Conservation (phyloP, 2,329 filamentous ascomycete genomes). For the Colletotrichum phormii region DNA sequence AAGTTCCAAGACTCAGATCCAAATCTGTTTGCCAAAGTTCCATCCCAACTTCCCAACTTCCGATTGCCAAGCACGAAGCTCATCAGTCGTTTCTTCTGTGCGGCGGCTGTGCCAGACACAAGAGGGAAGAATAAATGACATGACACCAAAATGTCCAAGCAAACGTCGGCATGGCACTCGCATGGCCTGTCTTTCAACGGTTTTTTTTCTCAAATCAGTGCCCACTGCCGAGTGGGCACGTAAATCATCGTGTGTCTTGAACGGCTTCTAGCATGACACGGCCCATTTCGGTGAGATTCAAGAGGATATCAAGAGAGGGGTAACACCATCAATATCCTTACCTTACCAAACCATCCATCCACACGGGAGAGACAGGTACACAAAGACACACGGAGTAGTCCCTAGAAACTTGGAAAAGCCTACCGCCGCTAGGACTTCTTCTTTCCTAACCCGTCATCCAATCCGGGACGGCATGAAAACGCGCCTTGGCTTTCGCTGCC, state of each 20-base stretch:
- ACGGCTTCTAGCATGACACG: background rate
- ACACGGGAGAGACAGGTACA: background rate
- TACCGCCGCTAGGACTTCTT: background rate
- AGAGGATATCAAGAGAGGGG: background rate
- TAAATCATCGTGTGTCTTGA: background rate
- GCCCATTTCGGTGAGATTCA: background rate
- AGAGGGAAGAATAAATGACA: no score
- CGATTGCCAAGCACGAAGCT: background rate
- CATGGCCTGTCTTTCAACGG: background rate
- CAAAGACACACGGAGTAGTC: background rate
- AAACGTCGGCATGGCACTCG: background rate
- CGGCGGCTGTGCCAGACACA: slow-evolving; percentile 1
- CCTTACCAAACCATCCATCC: background rate
- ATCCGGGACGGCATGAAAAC: background rate
- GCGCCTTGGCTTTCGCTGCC: background rate
- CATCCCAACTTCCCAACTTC: background rate
- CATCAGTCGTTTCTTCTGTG: background rate
- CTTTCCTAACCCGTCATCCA: background rate
- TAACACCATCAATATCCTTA: background rate
- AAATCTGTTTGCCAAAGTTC: background rate
- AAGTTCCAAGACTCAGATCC: no score
- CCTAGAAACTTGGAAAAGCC: background rate
- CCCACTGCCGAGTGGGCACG: background rate
- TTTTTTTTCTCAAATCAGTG: background rate
- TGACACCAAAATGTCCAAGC: background rate